A percentile compares a stretch with the other conserved stretches of the same genome.
phyloP scores from a whole-genome alignment of 1,284 basidiomycete genomes.

The Austropuccinia psidii region DNA sequence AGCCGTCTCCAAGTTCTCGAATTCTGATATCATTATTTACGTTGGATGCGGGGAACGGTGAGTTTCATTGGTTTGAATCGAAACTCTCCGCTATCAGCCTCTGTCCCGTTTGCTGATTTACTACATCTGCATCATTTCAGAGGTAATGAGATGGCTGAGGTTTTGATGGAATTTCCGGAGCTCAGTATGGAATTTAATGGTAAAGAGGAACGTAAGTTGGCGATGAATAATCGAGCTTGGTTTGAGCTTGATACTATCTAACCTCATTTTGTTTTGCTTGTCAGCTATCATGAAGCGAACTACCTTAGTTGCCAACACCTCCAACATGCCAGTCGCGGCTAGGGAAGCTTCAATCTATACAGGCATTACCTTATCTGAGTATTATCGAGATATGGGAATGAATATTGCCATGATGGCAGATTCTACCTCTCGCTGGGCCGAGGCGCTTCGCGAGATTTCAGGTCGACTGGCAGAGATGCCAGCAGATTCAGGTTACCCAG shows the following conservation, averaged over 20 bases:
- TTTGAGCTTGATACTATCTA: background rate
- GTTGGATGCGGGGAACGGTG: slow-evolving; percentile 94
- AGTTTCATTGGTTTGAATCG: slow-evolving; percentile 56
- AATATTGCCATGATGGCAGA: slow-evolving; percentile 99
- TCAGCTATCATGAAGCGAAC: slow-evolving; percentile 96
- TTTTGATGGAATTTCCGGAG: slow-evolving; percentile 76
- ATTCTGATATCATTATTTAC: slow-evolving; percentile 99
- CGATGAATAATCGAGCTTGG: background rate
- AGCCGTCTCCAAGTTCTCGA: slow-evolving; percentile 97
- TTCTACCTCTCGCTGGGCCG: slow-evolving; percentile 98
- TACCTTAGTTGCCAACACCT: slow-evolving; percentile 96
- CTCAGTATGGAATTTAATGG: slow-evolving; percentile 80
- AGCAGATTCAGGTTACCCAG: slow-evolving; percentile 97
- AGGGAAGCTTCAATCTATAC: slow-evolving; percentile 99
- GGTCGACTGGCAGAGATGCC: slow-evolving; percentile 99
- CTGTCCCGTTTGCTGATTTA: slow-evolving; percentile 35
- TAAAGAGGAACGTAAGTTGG: slow-evolving; percentile 65
- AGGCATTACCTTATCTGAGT: slow-evolving; percentile 97
- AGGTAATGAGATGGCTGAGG: slow-evolving; percentile 88
- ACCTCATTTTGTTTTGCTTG: background rate
- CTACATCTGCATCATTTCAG: too few relatives aligned
- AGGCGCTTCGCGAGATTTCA: slow-evolving; percentile 97
- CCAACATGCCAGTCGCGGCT: slow-evolving; percentile 99
- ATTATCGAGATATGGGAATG: slow-evolving; percentile 97
- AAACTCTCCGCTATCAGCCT: background rate